Base-by-base conservation (phyloP, 495 filamentous ascomycete genomes). In the Penicillium parvum region DNA sequence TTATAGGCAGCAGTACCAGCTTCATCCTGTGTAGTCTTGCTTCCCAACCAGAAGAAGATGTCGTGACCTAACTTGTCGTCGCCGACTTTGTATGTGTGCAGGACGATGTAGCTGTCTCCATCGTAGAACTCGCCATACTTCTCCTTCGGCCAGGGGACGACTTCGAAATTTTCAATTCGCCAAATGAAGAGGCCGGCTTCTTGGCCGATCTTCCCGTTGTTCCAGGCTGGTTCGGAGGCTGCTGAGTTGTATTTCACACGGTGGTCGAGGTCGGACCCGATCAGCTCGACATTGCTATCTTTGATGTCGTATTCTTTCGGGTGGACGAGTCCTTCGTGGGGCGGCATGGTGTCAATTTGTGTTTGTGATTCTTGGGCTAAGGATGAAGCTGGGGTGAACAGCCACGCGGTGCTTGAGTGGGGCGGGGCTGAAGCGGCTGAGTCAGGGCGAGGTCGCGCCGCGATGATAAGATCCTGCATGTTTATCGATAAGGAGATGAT, bases 1-100 rank as follows among this genome's bases (percentile, higher is more conserved):
- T 83, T 83, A 57, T 83, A 83, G 5, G 79, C 78, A 2, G 79
- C 79, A 1, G 75, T 77, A 4, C 79, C 79, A 5, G 78, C 76
- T 50, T 83, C 79, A 47, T 83, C 79, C 55, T 81, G 77, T 7
- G 74, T 69, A 0, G 78, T 81, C 48, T 79, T 72, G 45, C 53
- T 69, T 8, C 77, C 77, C 4, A 81, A 71, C 75, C 75, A 82
- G 68, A 80, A 79, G 64, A 77, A 78, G 50, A 81, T 69, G 29
- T 78, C 73, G 55, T 82, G 73, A 18, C 62, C 62, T 12, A 81
- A 53, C 43, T 74, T 73, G 45, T 74, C 63, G 30, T 63, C 63
- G 10, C 66, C 74, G 22, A 74, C 55, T 49, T 74, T 74, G 62
- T 73, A 73, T 0, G 75, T 72, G 52, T 77, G 65, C 32, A 83